Base-by-base conservation (phyloP, 2,329 filamentous ascomycete species). In the Teratosphaeriaceae sp. region DNA sequence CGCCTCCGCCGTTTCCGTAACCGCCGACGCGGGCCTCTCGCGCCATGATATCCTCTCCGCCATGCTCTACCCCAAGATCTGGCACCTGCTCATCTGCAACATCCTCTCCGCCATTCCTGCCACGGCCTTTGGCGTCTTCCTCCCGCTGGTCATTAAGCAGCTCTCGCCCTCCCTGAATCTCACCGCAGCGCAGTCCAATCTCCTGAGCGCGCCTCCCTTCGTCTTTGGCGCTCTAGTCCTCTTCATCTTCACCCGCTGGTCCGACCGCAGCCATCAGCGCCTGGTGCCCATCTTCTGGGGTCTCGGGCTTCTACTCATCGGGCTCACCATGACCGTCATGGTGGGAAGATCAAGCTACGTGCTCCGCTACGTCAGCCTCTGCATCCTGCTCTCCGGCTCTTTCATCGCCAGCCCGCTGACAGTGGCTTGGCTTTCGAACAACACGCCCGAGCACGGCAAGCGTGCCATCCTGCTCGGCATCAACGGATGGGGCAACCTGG, bases 131-230 rank as follows among this genome's bases (percentile, higher is more conserved):
- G 72, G 74, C 1, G 69, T 82, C 15, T 82, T 83, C 58, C 65
- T 82, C 16, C 79, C 79, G 0, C 72, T 80, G 12, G 76, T 83
- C 44, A 69, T 82, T 46, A 73, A 71, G 13, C 58, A 75, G 57
- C 55, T 77, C 62, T 62, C 54, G 65, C 74, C 40, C 50, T 70
- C 43, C 60, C 65, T 57, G 8, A 53, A 60, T 20, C 51, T 64
- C 29, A 55, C 64, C 3, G 64, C 70, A 15, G 66, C 68, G 0
- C 58, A 67, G 2, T 73, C 78, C n/a, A 80, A 84, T 54, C 68
- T 84, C n/a, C 72, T 82, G 50, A 78, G 77, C 3, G 77, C 78
- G 1, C 79, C 80, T 2, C 79, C 79, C 0, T 82, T 82, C 49
- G 59, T 76, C n/a, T 72, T 71, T 35, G 77, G 76, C 31, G 72